A percentile compares a stretch with the other conserved stretches of the same genome.
Conservation (phyloP, 2,329 filamentous ascomycete species). For the Colletotrichum tropicicola region DNA sequence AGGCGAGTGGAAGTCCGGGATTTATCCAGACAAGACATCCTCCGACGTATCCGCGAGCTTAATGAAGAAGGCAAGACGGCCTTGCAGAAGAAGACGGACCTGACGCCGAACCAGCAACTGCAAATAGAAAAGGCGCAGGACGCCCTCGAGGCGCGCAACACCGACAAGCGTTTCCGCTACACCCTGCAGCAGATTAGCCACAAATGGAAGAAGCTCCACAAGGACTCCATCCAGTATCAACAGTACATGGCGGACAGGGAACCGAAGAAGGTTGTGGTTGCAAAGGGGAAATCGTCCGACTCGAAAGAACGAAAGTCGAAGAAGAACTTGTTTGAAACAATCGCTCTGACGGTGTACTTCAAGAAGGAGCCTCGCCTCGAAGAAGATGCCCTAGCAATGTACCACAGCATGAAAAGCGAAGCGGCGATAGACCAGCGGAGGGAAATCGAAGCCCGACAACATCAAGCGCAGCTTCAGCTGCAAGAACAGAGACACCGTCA, state of each 20-base stretch:
- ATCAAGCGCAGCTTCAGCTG: conserved; percentile 10
- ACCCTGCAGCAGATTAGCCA: conserved; percentile 55
- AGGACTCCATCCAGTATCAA: conserved; percentile 25
- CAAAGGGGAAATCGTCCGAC: not conserved
- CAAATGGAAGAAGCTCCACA: conserved; percentile 40
- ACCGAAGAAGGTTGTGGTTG: conserved; percentile 9
- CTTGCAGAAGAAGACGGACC: conserved; percentile 47
- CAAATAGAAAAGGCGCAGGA: conserved; percentile 52
- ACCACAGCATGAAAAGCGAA: conserved; percentile 18
- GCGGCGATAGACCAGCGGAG: conserved; percentile 15
- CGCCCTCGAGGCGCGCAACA: conserved; percentile 43
- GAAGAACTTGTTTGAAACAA: conserved; percentile 43
- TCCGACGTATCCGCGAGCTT: conserved; percentile 47
- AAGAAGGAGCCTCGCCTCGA: conserved; percentile 46
- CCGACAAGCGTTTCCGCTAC: conserved; percentile 49
- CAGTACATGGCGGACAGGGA: conserved; percentile 16
- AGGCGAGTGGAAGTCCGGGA: conserved; percentile 42
- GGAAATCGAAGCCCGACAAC: conserved; percentile 28
- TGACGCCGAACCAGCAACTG: conserved; percentile 46
- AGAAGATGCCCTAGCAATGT: conserved; percentile 40
- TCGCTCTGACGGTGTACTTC: conserved; percentile 56
- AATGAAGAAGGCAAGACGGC: conserved; percentile 41
- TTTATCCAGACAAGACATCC: conserved; percentile 48
- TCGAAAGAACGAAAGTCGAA: conserved; percentile 38
- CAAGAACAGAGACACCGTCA: not conserved